Conservation (phyloP, 2,329 filamentous ascomycete genomes). For the Colletotrichum sp. region DNA sequence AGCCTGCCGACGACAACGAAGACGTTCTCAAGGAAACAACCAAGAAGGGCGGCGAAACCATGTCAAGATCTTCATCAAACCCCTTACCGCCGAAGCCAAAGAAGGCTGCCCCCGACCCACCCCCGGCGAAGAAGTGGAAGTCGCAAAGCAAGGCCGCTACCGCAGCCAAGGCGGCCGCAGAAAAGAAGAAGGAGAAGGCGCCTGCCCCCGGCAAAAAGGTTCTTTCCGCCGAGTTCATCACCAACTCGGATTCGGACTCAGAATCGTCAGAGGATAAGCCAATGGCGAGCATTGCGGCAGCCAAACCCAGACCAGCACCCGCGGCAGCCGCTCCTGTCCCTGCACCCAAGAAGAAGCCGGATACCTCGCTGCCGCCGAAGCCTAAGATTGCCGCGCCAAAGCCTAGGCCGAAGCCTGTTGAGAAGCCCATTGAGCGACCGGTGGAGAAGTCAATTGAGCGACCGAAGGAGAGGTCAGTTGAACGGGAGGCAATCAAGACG, state of each 20-base stretch:
- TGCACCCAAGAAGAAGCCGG: constrained; percentile 33
- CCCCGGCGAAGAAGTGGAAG: constrained; percentile 61
- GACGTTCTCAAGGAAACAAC: constrained; percentile 28
- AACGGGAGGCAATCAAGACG: constrained; percentile 33
- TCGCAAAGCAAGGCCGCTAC: constrained; percentile 33
- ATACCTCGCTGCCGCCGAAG: constrained; percentile 24
- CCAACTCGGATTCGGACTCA: constrained; percentile 62
- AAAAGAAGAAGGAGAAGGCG: constrained; percentile 45
- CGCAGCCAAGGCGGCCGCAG: constrained; percentile 41
- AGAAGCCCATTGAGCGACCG: constrained; percentile 25
- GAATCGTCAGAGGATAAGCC: constrained; percentile 58
- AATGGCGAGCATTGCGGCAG: constrained; percentile 37
- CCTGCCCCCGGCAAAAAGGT: constrained; percentile 42
- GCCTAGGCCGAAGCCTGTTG: constrained; percentile 29
- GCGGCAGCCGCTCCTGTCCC: constrained; percentile 24
- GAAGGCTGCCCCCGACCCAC: constrained; percentile 52
- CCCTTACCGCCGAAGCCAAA: constrained; percentile 58
- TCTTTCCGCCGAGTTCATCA: constrained; percentile 61
- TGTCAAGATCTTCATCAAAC: constrained; percentile 57
- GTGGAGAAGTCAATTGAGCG: constrained; percentile 21
- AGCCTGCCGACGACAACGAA: constrained; percentile 48
- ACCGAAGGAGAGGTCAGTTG: constrained; percentile 27
- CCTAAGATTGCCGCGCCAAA: constrained; percentile 37
- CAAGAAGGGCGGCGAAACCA: constrained; percentile 44
- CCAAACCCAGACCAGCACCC: constrained; percentile 31